Percentiles rank a stretch among this genome's conserved stretches.
These are phyloP conservation scores for Prillingera fragicola DNA, from an alignment of 1,284 basidiomycete species.

Conservation along the genomic window DNA sequence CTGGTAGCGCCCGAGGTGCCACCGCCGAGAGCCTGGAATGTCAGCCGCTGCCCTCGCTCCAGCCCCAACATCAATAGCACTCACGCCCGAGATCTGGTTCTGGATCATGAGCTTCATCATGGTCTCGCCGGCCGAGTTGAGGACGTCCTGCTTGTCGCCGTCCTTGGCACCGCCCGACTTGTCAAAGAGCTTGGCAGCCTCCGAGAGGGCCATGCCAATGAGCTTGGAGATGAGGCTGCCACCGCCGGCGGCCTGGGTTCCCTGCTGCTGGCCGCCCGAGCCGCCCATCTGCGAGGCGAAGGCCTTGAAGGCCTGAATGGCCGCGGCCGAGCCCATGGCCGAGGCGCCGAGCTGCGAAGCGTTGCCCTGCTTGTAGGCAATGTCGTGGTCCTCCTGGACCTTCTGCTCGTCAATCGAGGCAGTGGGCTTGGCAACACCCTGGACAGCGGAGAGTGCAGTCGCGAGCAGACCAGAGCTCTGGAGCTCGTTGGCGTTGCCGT, in stretches of 20 bases:
- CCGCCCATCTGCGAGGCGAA: conserved; percentile 56
- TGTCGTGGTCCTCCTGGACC: conserved; percentile 54
- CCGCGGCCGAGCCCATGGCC: conserved; percentile 64
- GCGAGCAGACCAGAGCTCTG: conserved; percentile 29
- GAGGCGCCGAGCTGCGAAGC: conserved; percentile 54
- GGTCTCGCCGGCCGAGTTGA: conserved; percentile 75
- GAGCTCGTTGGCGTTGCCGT: conserved; percentile 39
- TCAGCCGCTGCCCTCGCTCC: conserved; percentile 34
- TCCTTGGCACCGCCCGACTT: conserved; percentile 58
- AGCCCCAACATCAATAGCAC: conserved; percentile 15
- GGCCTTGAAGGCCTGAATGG: conserved; percentile 56
- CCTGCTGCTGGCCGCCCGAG: conserved; percentile 20
- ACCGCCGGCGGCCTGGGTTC: conserved; percentile 31
- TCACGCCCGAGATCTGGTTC: conserved; percentile 43
- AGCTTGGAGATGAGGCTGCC: conserved; percentile 54
- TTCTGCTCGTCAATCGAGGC: conserved; percentile 56
- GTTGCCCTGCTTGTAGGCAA: conserved; percentile 54
- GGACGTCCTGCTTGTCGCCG: conserved; percentile 71
- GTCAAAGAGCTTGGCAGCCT: conserved; percentile 61
- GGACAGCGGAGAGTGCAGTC: conserved; percentile 42
- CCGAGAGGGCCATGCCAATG: conserved; percentile 74
- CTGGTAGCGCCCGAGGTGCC: conserved; percentile 58
- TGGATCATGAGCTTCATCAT: conserved; percentile 70
- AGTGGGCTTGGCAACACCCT: conserved; percentile 6
- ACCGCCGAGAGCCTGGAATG: conserved; percentile 57